Base-by-base conservation (phyloP, 1,139 yeast genomes). In the Torulaspora globosa region DNA sequence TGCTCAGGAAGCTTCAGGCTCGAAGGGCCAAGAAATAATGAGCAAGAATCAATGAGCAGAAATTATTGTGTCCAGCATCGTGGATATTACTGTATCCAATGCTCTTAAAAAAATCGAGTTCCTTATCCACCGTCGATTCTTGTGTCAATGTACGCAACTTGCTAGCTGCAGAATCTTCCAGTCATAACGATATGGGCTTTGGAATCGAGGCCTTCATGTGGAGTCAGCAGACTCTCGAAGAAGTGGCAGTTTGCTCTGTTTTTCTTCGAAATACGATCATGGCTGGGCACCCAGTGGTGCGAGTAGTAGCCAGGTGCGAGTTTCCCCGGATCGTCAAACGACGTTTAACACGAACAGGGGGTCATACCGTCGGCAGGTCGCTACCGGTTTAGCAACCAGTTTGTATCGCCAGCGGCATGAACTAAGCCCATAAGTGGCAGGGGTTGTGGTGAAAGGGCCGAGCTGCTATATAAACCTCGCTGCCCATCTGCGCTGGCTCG, bases 331-430 rank as follows among this genome's bases (percentile, higher is more conserved):
- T 11, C 34, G 18, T 6, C 12, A 19, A 31, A 31, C 34, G 34
- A 18, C 34, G 34, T 16, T 31, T 31, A 31, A 16, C 23, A 31
- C n/a, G 33, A 16, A 31, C 23, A 31, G 21, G 34, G 34, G 34
- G 34, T 16, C n/a, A 12, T 8, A 3, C n/a, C 9, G 34, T n/a
- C 8, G 34, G 23, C 21, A 16, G 19, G 6, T 15, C 11, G n/a
- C 7, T 8, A 19, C 12, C 18, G 12, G 3, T 16, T 31, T 9
- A 18, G 34, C 34, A 31, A 31, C 18, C 34, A 7, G 21, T 31
- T 11, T 16, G n/a, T 16, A 7, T 9, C 5, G 21, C 33, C 12
- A 31, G 12, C 23, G 29, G 29, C 5, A n/a, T 11, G 29, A 11
- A 26, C 5, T n/a, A 26, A 10, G 29, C 29, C 29, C 29, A 26